phyloP scores from a whole-genome alignment of 345 rosid species.

The Hibiscus mutabilis region DNA sequence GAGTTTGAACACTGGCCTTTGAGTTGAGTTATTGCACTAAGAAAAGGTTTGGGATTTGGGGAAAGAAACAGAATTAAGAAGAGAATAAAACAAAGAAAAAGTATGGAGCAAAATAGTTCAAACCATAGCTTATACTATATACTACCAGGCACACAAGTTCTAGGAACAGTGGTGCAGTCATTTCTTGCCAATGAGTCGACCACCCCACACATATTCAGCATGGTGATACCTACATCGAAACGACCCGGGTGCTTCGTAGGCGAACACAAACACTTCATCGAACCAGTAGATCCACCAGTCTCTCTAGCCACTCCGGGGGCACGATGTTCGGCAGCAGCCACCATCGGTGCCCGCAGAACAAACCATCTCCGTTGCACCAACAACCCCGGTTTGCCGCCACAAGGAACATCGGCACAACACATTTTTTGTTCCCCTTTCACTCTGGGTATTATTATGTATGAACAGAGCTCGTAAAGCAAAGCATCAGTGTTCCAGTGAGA shows the following conservation, averaged over 20 bases:
- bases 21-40: background rate
- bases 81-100: too few species aligned
- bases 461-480: conserved; percentile 9
- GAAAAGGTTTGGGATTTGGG: background rate
- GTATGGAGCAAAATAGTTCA: too few species aligned
- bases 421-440: conserved; percentile 3
- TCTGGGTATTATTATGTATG: background rate
- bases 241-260: conserved; percentile 72
- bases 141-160: background rate
- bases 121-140: background rate
- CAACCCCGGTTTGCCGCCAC: conserved; percentile 5
- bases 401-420: conserved; percentile 20
- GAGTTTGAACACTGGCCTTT: background rate
- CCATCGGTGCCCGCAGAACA: conserved; percentile 10
- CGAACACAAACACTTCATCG: conserved; percentile 54
- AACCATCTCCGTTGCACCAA: conserved; percentile 11
- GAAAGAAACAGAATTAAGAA: too few species aligned
- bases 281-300: conserved; percentile 18
- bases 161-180: background rate
- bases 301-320: conserved; percentile 13
- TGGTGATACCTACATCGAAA: conserved; percentile 75
- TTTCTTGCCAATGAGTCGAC: background rate
- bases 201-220: conserved; percentile 44
- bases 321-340: background rate
- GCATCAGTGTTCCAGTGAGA: conserved; percentile 6